These are phyloP conservation scores for Diplogelasinospora grovesii DNA, from an alignment of 495 filamentous ascomycete species.

Conservation along the genomic window DNA sequence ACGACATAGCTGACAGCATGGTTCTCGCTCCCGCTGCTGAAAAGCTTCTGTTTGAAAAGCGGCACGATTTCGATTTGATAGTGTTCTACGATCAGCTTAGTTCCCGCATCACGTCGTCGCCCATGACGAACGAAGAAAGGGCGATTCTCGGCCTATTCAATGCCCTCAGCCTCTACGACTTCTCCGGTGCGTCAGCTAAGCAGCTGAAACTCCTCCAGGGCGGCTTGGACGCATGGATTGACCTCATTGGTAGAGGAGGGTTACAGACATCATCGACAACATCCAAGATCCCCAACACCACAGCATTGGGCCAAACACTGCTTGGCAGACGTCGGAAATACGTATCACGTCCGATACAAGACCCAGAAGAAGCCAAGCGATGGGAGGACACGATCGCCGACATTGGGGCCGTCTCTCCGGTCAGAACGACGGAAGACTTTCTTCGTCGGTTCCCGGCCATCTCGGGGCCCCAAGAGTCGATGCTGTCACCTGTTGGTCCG, in stretches of 20 bases:
- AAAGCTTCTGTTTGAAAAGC: slow-evolving; percentile 62
- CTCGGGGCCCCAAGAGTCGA: slow-evolving; percentile 67
- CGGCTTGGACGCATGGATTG: slow-evolving; percentile 79
- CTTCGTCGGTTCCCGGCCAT: slow-evolving; percentile 73
- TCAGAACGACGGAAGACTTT: slow-evolving; percentile 64
- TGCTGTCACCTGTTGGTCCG: slow-evolving; percentile 40
- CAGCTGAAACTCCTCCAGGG: slow-evolving; percentile 72
- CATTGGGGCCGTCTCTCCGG: slow-evolving; percentile 31
- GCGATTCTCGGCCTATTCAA: slow-evolving; percentile 65
- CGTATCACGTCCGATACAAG: slow-evolving; percentile 22
- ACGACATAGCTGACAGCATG: slow-evolving; percentile 75
- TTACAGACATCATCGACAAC: slow-evolving; percentile 37
- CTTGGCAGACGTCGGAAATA: slow-evolving; percentile 17
- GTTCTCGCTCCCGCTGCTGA: slow-evolving; percentile 72
- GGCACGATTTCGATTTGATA: slow-evolving; percentile 76
- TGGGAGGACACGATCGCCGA: slow-evolving; percentile 41
- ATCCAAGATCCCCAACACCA: slow-evolving; percentile 7
- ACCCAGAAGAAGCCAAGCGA: slow-evolving; percentile 30
- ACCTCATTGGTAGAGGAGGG: slow-evolving; percentile 64
- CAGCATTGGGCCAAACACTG: slow-evolving; percentile 13
- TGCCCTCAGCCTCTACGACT: slow-evolving; percentile 77
- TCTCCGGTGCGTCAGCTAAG: slow-evolving; percentile 52
- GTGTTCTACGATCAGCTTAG: slow-evolving; percentile 81
- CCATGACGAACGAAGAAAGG: slow-evolving; percentile 38
- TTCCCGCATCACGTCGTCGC: slow-evolving; percentile 39